A percentile compares a stretch with the other conserved stretches of the same genome.
Evolutionary conservation across 2,329 filamentous ascomycete genomes (phyloP).

Genomic region (Phaeosphaeriaceae sp.): DNA sequence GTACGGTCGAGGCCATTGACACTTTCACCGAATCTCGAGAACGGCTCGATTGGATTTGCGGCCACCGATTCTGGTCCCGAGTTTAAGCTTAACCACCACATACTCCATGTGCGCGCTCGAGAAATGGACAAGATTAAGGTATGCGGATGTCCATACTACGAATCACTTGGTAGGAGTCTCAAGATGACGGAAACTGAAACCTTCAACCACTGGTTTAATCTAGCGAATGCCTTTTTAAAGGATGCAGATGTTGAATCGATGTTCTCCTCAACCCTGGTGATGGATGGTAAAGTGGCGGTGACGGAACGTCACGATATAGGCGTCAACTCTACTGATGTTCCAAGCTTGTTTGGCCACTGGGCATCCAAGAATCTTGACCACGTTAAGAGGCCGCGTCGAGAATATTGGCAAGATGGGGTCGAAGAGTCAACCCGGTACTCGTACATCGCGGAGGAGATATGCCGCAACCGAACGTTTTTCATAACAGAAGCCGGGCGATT

Average conservation of each 20-base stretch:
- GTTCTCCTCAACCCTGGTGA: background rate
- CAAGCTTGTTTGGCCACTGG: background rate
- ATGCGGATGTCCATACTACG: background rate
- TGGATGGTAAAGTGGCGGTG: background rate
- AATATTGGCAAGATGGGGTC: background rate
- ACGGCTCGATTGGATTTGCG: background rate
- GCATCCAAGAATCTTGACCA: background rate
- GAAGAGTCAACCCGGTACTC: background rate
- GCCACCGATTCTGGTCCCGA: background rate
- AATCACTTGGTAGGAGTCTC: background rate
- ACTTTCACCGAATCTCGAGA: background rate
- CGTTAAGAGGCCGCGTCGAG: background rate
- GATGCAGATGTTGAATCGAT: background rate
- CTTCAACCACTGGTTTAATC: background rate
- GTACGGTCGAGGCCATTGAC: background rate
- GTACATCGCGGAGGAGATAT: background rate
- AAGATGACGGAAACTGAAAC: background rate
- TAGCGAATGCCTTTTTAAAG: background rate
- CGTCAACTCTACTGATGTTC: background rate
- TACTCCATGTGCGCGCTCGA: background rate
- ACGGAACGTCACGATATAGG: background rate
- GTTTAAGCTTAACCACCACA: background rate
- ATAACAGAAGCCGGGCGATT: background rate
- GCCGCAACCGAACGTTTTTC: background rate
- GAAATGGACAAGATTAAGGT: background rate